phyloP scores from a whole-genome alignment of 1,139 yeast species.

The Candida pseudoviswanathii region DNA sequence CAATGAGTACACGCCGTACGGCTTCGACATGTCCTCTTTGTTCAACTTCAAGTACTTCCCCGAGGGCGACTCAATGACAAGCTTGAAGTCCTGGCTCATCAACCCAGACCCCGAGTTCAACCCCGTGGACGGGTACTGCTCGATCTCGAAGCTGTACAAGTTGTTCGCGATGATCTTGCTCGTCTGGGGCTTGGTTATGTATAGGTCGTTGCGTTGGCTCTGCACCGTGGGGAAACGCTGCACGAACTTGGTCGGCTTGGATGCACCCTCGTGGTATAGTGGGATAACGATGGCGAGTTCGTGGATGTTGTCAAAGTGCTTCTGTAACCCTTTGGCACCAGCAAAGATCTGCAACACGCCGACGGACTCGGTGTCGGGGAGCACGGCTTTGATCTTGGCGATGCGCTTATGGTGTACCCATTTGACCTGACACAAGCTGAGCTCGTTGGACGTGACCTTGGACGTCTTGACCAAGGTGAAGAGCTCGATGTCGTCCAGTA shows the following conservation, averaged over 20 bases:
- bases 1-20: constrained; percentile 60
- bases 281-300: constrained; percentile 80
- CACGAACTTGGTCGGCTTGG: constrained; percentile 61
- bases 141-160: constrained; percentile 63
- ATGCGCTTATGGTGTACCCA: constrained; percentile 68
- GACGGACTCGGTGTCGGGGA: constrained; percentile 66
- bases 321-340: constrained; percentile 65
- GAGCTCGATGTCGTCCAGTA: constrained; percentile 71
- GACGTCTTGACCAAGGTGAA: constrained; percentile 57
- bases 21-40: constrained; percentile 35
- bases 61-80: constrained; percentile 81
- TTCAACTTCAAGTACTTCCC: constrained; percentile 71
- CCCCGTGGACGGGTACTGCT: constrained; percentile 67
- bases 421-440: constrained; percentile 72
- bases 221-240: constrained; percentile 72
- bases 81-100: constrained; percentile 48
- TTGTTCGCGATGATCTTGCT: constrained; percentile 57
- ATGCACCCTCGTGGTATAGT: constrained; percentile 69
- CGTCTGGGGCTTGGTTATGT: constrained; percentile 83
- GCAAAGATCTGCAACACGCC: constrained; percentile 81
- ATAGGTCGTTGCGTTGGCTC: constrained; percentile 71
- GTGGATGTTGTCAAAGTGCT: constrained; percentile 61
- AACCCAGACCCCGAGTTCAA: constrained; percentile 37
- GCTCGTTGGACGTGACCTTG: constrained; percentile 51
- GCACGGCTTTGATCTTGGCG: constrained; percentile 76